These are phyloP conservation scores for Russula ochroleuca DNA, from an alignment of 768 basidiomycete species.

Conservation along the genomic window DNA sequence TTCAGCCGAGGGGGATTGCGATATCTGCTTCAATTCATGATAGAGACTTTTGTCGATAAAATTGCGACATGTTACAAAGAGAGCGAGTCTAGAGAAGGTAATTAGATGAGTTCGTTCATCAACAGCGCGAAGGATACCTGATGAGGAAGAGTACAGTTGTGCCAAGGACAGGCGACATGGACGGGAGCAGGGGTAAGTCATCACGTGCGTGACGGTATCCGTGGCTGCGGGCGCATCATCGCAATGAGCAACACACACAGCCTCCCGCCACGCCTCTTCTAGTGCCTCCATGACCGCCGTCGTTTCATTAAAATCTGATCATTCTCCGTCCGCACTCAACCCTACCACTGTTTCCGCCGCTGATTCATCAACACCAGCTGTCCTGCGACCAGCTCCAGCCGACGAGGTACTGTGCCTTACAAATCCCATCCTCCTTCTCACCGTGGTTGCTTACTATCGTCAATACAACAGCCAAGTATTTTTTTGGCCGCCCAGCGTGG, in stretches of 20 bases:
- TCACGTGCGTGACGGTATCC: neutral
- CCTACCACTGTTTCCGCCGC: constrained; percentile 41
- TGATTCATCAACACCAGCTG: constrained; percentile 37
- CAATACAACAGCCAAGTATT: constrained; percentile 49
- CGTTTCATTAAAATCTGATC: constrained; percentile 47
- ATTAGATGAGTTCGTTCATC: neutral
- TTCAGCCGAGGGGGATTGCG: neutral
- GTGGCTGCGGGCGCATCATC: neutral
- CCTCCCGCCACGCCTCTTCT: neutral
- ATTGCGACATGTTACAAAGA: constrained; percentile 25
- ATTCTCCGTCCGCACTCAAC: constrained; percentile 45
- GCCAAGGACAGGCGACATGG: neutral
- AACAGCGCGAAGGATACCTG: neutral
- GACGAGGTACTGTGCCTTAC: constrained; percentile 19
- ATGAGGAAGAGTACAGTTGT: constrained; percentile 3
- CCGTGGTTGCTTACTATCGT: neutral
- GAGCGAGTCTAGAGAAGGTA: constrained; percentile 12
- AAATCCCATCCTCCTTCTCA: neutral
- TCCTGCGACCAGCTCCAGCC: neutral
- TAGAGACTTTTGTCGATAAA: constrained; percentile 25
- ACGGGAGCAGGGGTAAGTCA: neutral
- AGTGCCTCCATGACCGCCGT: constrained; percentile 29
- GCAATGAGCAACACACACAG: neutral
- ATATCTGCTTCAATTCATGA: constrained; percentile 24
- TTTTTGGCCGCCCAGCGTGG: constrained; percentile 88